Evolutionary conservation across 2,329 filamentous ascomycete species (phyloP).

Genomic region (Talaromyces sp.): DNA sequence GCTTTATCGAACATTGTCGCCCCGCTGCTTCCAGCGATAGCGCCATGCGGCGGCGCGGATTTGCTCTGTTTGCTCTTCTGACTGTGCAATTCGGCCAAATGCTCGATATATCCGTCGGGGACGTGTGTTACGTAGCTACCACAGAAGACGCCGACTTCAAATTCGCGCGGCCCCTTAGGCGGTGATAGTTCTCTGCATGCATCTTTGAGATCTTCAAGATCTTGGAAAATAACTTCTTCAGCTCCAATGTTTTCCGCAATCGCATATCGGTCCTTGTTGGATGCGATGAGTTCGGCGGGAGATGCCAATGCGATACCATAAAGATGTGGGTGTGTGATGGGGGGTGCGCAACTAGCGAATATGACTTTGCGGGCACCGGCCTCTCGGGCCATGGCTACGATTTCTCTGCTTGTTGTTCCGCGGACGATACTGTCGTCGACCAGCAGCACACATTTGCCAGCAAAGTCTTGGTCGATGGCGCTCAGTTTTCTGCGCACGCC

Average conservation of each 20-base stretch:
- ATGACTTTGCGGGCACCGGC: constrained; percentile 77
- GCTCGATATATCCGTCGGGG: constrained; percentile 75
- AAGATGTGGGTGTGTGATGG: constrained; percentile 81
- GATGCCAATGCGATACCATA: constrained; percentile 58
- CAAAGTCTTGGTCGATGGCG: constrained; percentile 80
- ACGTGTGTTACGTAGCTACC: constrained; percentile 83
- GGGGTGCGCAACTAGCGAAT: constrained; percentile 77
- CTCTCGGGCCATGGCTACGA: constrained; percentile 80
- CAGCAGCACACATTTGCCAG: constrained; percentile 72
- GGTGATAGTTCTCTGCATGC: constrained; percentile 69
- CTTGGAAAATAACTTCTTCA: constrained; percentile 73
- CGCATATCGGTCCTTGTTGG: constrained; percentile 58
- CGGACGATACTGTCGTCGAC: constrained; percentile 90
- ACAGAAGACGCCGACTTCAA: constrained; percentile 90
- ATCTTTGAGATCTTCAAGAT: constrained; percentile 72
- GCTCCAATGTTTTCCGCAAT: constrained; percentile 69
- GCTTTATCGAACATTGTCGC: constrained; percentile 10
- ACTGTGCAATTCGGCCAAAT: constrained; percentile 31
- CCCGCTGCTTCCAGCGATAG: constrained; percentile 7
- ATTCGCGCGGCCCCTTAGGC: constrained; percentile 57
- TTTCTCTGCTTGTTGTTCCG: constrained; percentile 76
- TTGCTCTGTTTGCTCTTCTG: constrained; percentile 14
- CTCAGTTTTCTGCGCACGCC: constrained; percentile 87
- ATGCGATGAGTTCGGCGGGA: constrained; percentile 67
- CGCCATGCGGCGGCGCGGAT: not conserved